Evolutionary conservation across 495 filamentous ascomycete species (phyloP), one percentile per base, ranked within the genome.

Genomic region (Penicillium salamii): DNA sequence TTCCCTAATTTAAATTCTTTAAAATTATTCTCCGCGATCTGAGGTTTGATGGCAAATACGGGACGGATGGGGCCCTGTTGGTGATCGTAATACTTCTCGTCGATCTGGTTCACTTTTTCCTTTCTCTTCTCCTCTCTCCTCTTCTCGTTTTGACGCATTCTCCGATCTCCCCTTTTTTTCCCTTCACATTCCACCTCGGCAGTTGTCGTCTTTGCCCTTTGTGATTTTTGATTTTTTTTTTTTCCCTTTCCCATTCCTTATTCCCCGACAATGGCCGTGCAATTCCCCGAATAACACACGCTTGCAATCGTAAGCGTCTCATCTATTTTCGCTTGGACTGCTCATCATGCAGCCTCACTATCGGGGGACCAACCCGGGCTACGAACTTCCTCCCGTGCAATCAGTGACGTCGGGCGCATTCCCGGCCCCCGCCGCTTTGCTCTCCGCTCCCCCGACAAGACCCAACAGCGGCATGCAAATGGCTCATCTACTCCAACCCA

Each of bases 401-500:
- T 63, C 69, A 28, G 68, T 71, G 44, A 69, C 69, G 19, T 69
- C 69, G 50, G 55, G 61, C 33, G 62, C 68, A 24, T 71, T 69
- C 43, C 59, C 63, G 24, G 57, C 60, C 17, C 54, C 71, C n/a
- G 58, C 58, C 31, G 48, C 61, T 33, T 49, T 73, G 35, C 66
- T 69, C 36, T 71, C 74, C 53, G 69, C 70, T 55, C 72, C 69
- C 51, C 71, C 74, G 28, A 72, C 68, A 59, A 67, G 72, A 46
- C 69, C 72, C 3, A 63, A 63, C 40, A 73, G 71, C 48, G 70
- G 66, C 23, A 54, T 77, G 66, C 63, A 66, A 12, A 74, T 76
- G 73, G 53, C 71, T 11, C 71, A 76, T 65, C 49, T 75, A 21
- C 41, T 76, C 14, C 73, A 76, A 47, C 73, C 70, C 1, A 57